Conservation (phyloP, 805 yeast species). For the Saccharomycopsis sp. region DNA sequence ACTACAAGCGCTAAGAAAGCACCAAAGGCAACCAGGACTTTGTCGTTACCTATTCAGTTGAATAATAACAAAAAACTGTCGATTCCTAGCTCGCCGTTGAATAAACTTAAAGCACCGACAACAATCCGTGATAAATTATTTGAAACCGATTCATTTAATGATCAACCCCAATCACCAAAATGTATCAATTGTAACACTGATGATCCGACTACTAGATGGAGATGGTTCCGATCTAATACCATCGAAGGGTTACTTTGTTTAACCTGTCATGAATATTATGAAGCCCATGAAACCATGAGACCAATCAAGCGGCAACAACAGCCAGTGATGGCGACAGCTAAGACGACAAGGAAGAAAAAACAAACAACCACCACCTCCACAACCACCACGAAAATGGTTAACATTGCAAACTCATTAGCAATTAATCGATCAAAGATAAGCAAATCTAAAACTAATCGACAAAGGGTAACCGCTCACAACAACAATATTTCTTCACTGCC, state of each 20-base stretch:
- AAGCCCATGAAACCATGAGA: constrained; percentile 9
- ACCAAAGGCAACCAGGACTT: constrained; percentile 19
- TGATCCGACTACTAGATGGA: constrained; percentile 15
- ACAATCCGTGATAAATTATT: background rate
- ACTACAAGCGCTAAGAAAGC: constrained; percentile 10
- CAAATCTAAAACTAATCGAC: no score
- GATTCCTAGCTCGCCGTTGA: no score
- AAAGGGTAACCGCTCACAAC: no score
- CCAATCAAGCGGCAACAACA: constrained; percentile 3
- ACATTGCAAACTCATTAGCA: constrained; percentile 16
- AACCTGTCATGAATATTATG: constrained; percentile 18
- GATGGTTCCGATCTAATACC: constrained; percentile 10
- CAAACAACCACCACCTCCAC: no score
- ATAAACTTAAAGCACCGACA: no score
- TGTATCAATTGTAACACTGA: constrained; percentile 16
- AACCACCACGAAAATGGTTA: background rate
- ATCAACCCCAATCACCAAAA: constrained; percentile 13
- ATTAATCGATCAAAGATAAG: constrained; percentile 8
- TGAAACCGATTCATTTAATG: constrained; percentile 12
- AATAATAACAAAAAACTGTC: background rate
- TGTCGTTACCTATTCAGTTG: constrained; percentile 16
- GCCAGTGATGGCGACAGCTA: no score
- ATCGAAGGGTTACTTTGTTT: constrained; percentile 19
- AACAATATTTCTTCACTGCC: no score
- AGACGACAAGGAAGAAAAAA: no score